Evolutionary conservation across 2,329 filamentous ascomycete genomes (phyloP), one percentile per base, ranked within the genome.

Genomic region (Colletotrichum navitas): DNA sequence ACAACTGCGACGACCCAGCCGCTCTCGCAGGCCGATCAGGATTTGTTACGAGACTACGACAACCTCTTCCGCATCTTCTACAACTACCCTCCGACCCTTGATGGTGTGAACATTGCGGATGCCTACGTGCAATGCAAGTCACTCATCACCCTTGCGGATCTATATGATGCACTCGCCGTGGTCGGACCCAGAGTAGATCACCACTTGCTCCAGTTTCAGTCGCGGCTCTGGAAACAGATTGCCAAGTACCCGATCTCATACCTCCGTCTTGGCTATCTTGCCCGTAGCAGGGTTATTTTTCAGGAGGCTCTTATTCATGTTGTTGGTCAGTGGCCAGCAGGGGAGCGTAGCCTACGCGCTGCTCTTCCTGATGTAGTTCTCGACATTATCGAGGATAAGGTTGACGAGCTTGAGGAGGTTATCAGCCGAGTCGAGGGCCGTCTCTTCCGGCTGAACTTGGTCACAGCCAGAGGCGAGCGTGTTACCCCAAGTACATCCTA

Each of bases 51-150:
- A 76, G 94, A 98, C 83, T 98, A 98, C 81, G 94, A 97, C 80
- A 98, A 98, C 80, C 87, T 98, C 29, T 97, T 98, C 80, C 93
- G 95, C 76, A 92, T 96, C 73, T 97, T 98, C 85, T 98, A 98
- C 86, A 97, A 98, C 81, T 93, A 97, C 80, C 85, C 94, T 0
- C 95, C 95, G 0, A 79, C 90, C 0, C 88, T 98, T 41, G 95
- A 97, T 81, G 88, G 89, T 34, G 87, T 96, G 80, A 97, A 96
- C 80, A 97, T 98, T 74, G 94, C 94, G 65, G 92, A 94, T 73
- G 94, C 95, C 32, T 98, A 98, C 79, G 91, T 96, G 54, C 94
- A 98, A 81, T 97, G 94, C 87, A 97, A 98, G 82, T 92, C 93
- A 16, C 88, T 98, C 3, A 88, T 98, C 51, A 90, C 90, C 16